Percentiles rank a stretch among this genome's conserved stretches.
Evolutionary conservation across 1,284 basidiomycete species (phyloP).

Genomic region (Ceratobasidium sp.): DNA sequence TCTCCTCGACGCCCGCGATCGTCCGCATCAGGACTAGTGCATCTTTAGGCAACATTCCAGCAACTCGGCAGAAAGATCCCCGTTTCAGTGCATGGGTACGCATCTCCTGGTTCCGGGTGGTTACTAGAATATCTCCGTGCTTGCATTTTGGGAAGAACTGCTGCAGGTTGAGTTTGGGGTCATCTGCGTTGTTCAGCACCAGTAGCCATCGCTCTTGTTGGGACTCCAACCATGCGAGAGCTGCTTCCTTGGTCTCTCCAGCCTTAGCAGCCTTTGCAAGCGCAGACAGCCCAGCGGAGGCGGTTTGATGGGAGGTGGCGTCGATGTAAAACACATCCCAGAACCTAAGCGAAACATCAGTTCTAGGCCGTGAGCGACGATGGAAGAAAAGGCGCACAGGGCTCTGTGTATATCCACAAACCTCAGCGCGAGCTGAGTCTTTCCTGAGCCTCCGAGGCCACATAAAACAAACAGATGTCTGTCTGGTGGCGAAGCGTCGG

Average conservation of each 20-base stretch:
- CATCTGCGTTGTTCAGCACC: constrained; percentile 10
- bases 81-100: background rate
- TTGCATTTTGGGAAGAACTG: background rate
- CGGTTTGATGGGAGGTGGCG: constrained; percentile 7
- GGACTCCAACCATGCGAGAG: constrained; percentile 16
- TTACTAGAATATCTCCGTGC: constrained; percentile 26
- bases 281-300: background rate
- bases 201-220: constrained; percentile 11
- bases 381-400: background rate
- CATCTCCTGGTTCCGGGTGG: constrained; percentile 29
- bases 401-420: constrained; percentile 1
- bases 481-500: background rate
- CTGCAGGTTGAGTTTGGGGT: background rate
- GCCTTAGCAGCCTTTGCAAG: constrained; percentile 10
- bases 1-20: too few species aligned
- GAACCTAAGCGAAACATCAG: background rate
- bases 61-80: background rate
- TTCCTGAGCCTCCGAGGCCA: constrained; percentile 14
- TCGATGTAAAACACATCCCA: constrained; percentile 17
- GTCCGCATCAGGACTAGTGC: background rate
- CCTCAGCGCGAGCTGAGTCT: constrained; percentile 1
- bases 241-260: background rate
- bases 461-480: constrained; percentile 13
- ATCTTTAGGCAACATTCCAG: background rate
- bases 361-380: too few species aligned